Base-by-base conservation (phyloP, 148 eudicot genomes). In the Nyssa sinensis region DNA sequence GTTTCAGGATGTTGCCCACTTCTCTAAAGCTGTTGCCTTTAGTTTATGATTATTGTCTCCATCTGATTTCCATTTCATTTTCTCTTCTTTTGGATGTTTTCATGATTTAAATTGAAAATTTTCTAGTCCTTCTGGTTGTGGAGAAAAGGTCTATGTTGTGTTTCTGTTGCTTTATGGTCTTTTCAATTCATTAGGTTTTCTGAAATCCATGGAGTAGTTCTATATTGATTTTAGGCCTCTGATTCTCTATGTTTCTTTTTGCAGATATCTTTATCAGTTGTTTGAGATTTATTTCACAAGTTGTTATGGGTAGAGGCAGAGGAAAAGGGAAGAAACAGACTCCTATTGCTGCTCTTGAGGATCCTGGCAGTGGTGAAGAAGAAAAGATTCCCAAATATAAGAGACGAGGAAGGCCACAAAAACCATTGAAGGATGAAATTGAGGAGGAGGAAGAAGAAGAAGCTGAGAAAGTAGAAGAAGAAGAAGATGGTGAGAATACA, bases 381-480 rank as follows among this genome's bases (percentile, higher is more conserved):
- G 93, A 88, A 65, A 87, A 88, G 57, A 16, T 80, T 59, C 80
- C 77, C 3, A 78, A 78, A 21, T 61, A 61, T 34, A 85, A 76
- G 79, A 79, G 81, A 76, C 84, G 93, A 68, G 91, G 93, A 66
- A 81, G 93, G 82, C 93, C 93, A 35, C 84, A 73, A 63, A 87
- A 83, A 72, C 74, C 78, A 27, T 28, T 74, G 69, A 86, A 83
- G 75, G 77, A 77, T 55, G 86, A 86, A 31, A 75, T 66, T 59
- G 72, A 79, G 69, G 84, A 80, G 66, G 80, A 73, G 74, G 86
- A 82, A 69, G 79, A 83, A 73, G 78, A 79, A 44, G 78, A 78
- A 62, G 67, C 69, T 41, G 83, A 65, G 51, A 76, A 80, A 78
- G 64, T 79, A 44, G 86, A 80, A 70, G 74, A 74, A 28, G 60